Percentiles rank a stretch among this genome's conserved stretches.
Evolutionary conservation across 257 asterid genomes (phyloP).

Genomic region (Petunia axillaris): DNA sequence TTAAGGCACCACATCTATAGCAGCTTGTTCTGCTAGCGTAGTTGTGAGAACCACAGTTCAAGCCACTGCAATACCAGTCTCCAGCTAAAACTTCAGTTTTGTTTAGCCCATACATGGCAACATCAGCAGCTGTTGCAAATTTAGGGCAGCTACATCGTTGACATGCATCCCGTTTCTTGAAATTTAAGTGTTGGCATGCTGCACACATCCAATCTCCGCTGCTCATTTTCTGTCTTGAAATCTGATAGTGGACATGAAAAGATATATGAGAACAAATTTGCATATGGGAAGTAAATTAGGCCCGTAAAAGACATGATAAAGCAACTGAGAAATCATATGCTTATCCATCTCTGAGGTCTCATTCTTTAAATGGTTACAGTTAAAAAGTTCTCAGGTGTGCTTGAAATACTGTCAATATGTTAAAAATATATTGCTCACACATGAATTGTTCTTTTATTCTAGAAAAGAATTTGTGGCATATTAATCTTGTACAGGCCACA

Average conservation of each 20-base stretch:
- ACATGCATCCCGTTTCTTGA: slow-evolving; percentile 74
- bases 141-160: slow-evolving; percentile 74
- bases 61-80: slow-evolving; percentile 74
- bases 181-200: slow-evolving; percentile 80
- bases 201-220: slow-evolving; percentile 63
- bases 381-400: too few relatives aligned
- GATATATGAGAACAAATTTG: neutral
- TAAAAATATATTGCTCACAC: neutral
- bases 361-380: too few relatives aligned
- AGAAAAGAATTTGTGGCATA: neutral
- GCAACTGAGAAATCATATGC: neutral
- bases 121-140: slow-evolving; percentile 53
- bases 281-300: neutral
- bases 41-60: slow-evolving; percentile 75
- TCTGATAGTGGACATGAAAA: slow-evolving; percentile 4
- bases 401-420: neutral
- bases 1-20: slow-evolving; percentile 57
- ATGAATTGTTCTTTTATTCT: neutral
- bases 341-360: neutral
- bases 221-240: slow-evolving; percentile 45
- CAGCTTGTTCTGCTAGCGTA: slow-evolving; percentile 80
- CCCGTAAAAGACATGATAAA: neutral
- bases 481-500: neutral
- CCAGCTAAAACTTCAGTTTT: slow-evolving; percentile 63
- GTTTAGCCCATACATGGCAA: slow-evolving; percentile 49